Evolutionary conservation across 352 stramenopile genomes (phyloP), one percentile per base, ranked within the genome.

Genomic region (Phytophthora fragariaefolia): DNA sequence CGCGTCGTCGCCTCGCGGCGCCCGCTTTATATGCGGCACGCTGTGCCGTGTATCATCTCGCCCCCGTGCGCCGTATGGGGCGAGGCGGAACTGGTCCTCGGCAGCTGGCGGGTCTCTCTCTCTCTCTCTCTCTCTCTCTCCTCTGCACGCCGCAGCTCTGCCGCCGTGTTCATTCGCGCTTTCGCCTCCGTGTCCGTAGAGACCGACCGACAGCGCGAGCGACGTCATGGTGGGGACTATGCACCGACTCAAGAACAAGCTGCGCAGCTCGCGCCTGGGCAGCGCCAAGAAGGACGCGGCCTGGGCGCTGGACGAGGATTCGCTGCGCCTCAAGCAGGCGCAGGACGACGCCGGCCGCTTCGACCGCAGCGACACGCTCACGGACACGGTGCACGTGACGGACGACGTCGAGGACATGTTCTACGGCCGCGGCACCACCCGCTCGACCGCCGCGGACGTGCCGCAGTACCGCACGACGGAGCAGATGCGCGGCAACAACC

Each of bases 331-430:
- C 63, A 89, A 81, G 24, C 73, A 81, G 38, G 53, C 67, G 43
- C 56, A 74, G 22, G 76, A 83, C 30, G 75, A 84, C 20, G 62
- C 66, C 22, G 62, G 68, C 13, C 66, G 74, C 9, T 71, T 73
- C 38, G 58, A 73, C 51, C 77, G 78, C 54, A 76, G 74, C 56
- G 78, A 63, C 40, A 67, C 69, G 10, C 57, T 80, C 22, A 57
- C 65, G 26, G 69, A 69, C 34, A 77, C 69, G 0, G 57, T 76
- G 23, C 79, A 69, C 60, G 74, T 89, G 26, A 72, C 85, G 36
- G 85, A 93, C 58, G 82, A 93, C 65, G 83, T 89, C 18, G 85
- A 93, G 24, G 85, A 90, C 23, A 73, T 86, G 42, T 90, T 89
- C 47, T 91, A 90, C 62, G 63, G 65, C 22, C 57, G 62, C 36